These are phyloP conservation scores for Cynanchum wilfordii DNA, from an alignment of 257 asterid genomes.

Conservation along the genomic window DNA sequence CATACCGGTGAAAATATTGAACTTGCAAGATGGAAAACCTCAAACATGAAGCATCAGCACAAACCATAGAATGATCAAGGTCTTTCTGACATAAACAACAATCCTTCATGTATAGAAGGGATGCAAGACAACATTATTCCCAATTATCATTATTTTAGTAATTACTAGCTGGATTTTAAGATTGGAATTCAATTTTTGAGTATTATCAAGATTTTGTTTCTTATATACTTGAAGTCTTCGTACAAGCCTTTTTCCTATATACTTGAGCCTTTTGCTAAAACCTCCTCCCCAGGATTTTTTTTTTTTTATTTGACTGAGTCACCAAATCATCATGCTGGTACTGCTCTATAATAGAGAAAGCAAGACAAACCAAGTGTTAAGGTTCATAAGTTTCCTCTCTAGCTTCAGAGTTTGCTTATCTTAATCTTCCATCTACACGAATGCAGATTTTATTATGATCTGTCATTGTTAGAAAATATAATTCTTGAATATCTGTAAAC, in stretches of 20 bases:
- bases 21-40: conserved; percentile 1
- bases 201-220: too few relatives aligned
- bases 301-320: not conserved
- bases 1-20: not conserved
- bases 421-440: not conserved
- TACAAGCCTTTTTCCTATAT: too few relatives aligned
- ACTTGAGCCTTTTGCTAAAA: not conserved
- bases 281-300: not conserved
- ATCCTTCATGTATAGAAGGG: not conserved
- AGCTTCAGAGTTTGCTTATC: not conserved
- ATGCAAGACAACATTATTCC: too few relatives aligned
- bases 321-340: not conserved
- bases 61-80: not conserved
- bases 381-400: not conserved
- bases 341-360: not conserved
- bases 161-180: too few relatives aligned
- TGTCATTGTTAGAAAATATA: not conserved
- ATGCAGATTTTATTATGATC: not conserved
- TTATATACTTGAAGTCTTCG: too few relatives aligned
- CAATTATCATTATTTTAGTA: not conserved
- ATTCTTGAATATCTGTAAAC: not conserved
- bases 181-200: too few relatives aligned
- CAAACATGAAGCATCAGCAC: conserved; percentile 2
- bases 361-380: not conserved
- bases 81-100: not conserved